phyloP scores from a whole-genome alignment of 176 grass and related monocot species.

The Lolium perenne region DNA sequence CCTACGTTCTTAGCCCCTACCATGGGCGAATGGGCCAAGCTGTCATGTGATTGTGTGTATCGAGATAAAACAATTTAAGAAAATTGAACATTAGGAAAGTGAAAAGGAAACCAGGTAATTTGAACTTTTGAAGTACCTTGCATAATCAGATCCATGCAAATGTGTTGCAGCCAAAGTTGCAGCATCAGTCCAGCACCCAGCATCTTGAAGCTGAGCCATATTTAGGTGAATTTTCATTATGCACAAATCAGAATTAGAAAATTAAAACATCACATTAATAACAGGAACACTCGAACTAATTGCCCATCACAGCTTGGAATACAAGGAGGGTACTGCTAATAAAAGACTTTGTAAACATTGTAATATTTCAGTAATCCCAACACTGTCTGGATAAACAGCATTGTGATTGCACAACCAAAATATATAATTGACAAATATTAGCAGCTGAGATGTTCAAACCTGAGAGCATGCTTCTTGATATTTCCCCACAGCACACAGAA shows the following conservation, averaged over 20 bases:
- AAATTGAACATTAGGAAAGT: slow-evolving; percentile 20
- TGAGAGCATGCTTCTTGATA: slow-evolving; percentile 99
- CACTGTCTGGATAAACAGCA: not conserved
- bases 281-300: not conserved
- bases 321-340: slow-evolving; percentile 8
- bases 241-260: slow-evolving; percentile 29
- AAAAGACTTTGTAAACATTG: slow-evolving; percentile 24
- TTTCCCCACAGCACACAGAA: slow-evolving; percentile 97
- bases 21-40: not conserved
- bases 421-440: slow-evolving; percentile 9
- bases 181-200: slow-evolving; percentile 94
- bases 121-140: slow-evolving; percentile 59
- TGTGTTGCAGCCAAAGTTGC: slow-evolving; percentile 94
- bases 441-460: slow-evolving; percentile 49
- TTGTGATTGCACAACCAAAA: not conserved
- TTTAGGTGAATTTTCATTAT: slow-evolving; percentile 20
- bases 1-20: not conserved
- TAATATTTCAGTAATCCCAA: slow-evolving; percentile 15
- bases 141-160: slow-evolving; percentile 97
- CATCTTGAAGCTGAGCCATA: slow-evolving; percentile 94
- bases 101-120: not conserved
- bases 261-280: slow-evolving; percentile 2
- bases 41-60: not conserved
- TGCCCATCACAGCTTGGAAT: not conserved
- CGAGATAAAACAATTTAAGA: not conserved